These are phyloP conservation scores for Melanomma pulvis-pyrius DNA, from an alignment of 495 filamentous ascomycete genomes.

Conservation along the genomic window DNA sequence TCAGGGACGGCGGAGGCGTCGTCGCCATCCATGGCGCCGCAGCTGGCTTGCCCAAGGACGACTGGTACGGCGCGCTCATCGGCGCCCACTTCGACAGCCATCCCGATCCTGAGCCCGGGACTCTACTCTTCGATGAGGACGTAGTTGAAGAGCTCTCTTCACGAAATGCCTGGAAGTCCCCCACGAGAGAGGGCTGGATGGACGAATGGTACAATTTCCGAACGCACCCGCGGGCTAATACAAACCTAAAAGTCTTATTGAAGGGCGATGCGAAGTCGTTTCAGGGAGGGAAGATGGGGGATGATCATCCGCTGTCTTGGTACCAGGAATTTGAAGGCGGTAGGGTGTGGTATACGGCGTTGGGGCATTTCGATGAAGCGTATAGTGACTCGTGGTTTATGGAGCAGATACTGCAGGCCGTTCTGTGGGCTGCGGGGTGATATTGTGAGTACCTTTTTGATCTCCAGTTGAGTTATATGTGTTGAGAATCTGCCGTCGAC, in stretches of 20 bases:
- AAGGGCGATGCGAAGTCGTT: conserved; percentile 4
- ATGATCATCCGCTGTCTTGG: conserved; percentile 13
- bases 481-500: too few species aligned
- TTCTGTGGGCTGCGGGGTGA: conserved; percentile 11
- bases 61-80: conserved; percentile 12
- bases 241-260: conserved; percentile 9
- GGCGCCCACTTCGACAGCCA: conserved; percentile 13
- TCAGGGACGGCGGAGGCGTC: conserved; percentile 3
- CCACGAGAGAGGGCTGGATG: neutral
- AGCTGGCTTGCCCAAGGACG: conserved; percentile 2
- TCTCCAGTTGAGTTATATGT: too few species aligned
- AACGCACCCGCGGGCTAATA: conserved; percentile 1
- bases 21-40: conserved; percentile 13
- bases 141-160: neutral
- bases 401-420: neutral
- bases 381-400: conserved; percentile 7
- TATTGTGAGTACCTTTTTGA: too few species aligned
- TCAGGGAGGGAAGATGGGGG: neutral
- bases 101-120: conserved; percentile 7
- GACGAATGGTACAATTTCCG: conserved; percentile 18
- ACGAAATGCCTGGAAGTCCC: neutral
- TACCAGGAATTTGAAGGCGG: conserved; percentile 15
- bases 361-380: conserved; percentile 17
- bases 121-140: too few species aligned
- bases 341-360: conserved; percentile 5